Evolutionary conservation across 2,329 filamentous ascomycete genomes (phyloP).

Genomic region (Fusarium keratoplasticum): DNA sequence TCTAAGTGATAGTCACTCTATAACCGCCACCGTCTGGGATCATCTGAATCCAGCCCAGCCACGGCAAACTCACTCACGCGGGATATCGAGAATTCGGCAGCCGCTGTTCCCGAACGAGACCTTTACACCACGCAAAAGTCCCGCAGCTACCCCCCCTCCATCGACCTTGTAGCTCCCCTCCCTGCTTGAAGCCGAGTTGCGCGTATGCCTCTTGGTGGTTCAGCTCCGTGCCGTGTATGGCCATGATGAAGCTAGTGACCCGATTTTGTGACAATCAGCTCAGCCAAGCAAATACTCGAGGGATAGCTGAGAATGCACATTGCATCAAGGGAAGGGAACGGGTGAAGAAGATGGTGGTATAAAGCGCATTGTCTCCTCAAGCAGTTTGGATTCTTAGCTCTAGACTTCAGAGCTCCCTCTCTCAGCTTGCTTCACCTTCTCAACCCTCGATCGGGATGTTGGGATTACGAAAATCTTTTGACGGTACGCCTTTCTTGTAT

Average conservation of each 20-base stretch:
- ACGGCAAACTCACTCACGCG: neutral
- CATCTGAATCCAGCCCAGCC: constrained; percentile 13
- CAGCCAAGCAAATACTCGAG: neutral
- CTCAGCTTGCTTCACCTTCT: neutral
- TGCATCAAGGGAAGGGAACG: neutral
- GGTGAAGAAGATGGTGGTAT: neutral
- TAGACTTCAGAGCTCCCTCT: neutral
- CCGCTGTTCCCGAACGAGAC: neutral
- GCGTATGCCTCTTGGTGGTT: constrained; percentile 1
- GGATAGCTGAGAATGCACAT: constrained; percentile 11
- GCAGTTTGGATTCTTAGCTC: neutral
- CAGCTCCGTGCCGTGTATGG: neutral
- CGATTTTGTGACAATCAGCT: neutral
- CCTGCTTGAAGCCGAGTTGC: constrained; percentile 10
- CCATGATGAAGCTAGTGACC: neutral
- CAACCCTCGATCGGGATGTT: constrained; percentile 29
- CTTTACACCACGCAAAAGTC: neutral
- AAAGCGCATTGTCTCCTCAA: neutral
- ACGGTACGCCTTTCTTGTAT: constrained; percentile 13
- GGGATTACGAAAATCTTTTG: constrained; percentile 34
- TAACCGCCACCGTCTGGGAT: constrained; percentile 6
- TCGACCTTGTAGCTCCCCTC: neutral
- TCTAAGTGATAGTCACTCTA: neutral
- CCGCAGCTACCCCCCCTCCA: neutral
- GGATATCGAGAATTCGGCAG: neutral